Conservation (phyloP, 305 asterid genomes). For the Fraxinus nigra region DNA sequence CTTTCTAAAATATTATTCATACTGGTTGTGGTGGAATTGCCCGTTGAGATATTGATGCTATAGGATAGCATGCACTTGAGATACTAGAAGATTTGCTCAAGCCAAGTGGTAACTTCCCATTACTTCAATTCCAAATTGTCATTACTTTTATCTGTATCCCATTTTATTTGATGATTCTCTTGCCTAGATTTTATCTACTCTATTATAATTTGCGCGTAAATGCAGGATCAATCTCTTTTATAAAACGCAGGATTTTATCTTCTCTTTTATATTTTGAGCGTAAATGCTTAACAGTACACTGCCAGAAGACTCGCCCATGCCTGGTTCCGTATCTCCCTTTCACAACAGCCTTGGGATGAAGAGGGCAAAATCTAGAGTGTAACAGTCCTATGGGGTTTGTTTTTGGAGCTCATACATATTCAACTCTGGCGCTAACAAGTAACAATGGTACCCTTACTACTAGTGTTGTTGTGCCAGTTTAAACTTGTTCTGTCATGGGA, state of each 20-base stretch:
- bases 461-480: too few relatives aligned
- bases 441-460: too few relatives aligned
- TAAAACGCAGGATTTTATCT: conserved; percentile 25
- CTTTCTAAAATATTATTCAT: conserved; percentile 6
- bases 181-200: conserved; percentile 1
- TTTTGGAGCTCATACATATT: conserved; percentile 17
- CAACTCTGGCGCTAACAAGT: not conserved
- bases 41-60: conserved; percentile 84
- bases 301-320: conserved; percentile 83
- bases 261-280: too few relatives aligned
- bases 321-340: conserved; percentile 89
- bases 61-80: conserved; percentile 85
- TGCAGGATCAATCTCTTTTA: conserved; percentile 89
- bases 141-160: not conserved
- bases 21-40: conserved; percentile 87
- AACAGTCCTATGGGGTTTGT: conserved; percentile 18
- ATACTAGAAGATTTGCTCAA: conserved; percentile 89
- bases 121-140: conserved; percentile 15
- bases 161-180: not conserved
- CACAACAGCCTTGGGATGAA: conserved; percentile 92
- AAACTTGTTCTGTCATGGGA: too few relatives aligned
- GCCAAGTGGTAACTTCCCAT: conserved; percentile 64
- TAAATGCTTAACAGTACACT: conserved; percentile 66
- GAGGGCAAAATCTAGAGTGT: conserved; percentile 93
- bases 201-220: too few relatives aligned